These are phyloP conservation scores for Solanum bukasovii DNA, from an alignment of 257 asterid species.

Conservation along the genomic window DNA sequence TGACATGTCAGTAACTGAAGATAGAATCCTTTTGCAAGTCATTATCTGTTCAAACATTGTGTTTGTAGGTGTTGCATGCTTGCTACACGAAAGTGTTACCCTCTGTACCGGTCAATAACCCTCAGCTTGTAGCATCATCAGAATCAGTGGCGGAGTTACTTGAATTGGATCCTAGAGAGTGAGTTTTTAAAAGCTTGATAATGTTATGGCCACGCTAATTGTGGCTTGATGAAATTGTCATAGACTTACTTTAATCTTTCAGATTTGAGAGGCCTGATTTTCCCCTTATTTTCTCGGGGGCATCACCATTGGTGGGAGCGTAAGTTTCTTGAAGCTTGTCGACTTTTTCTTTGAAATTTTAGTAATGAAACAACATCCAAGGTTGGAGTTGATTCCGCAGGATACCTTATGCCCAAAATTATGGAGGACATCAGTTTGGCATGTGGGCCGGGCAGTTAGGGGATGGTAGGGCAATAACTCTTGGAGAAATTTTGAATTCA, in stretches of 20 bases:
- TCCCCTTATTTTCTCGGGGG: conserved; percentile 66
- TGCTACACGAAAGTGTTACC: conserved; percentile 86
- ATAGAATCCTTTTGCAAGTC: neutral
- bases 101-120: conserved; percentile 72
- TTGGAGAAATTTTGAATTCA: conserved; percentile 78
- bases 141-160: conserved; percentile 72
- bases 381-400: conserved; percentile 14
- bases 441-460: conserved; percentile 99
- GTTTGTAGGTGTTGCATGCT: conserved; percentile 72
- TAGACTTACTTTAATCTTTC: conserved; percentile 22
- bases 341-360: neutral
- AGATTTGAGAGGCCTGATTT: conserved; percentile 86
- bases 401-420: conserved; percentile 83
- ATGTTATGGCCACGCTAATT: neutral
- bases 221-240: conserved; percentile 1
- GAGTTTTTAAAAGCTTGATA: conserved; percentile 10
- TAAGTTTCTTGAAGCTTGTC: conserved; percentile 25
- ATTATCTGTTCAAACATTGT: neutral
- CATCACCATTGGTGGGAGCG: conserved; percentile 59
- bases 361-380: neutral
- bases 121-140: conserved; percentile 88
- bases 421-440: conserved; percentile 99
- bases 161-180: conserved; percentile 82
- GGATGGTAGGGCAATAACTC: conserved; percentile 92
- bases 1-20: neutral